Evolutionary conservation across 257 asterid genomes (phyloP).

Genomic region (Nicotiana sylvestris): DNA sequence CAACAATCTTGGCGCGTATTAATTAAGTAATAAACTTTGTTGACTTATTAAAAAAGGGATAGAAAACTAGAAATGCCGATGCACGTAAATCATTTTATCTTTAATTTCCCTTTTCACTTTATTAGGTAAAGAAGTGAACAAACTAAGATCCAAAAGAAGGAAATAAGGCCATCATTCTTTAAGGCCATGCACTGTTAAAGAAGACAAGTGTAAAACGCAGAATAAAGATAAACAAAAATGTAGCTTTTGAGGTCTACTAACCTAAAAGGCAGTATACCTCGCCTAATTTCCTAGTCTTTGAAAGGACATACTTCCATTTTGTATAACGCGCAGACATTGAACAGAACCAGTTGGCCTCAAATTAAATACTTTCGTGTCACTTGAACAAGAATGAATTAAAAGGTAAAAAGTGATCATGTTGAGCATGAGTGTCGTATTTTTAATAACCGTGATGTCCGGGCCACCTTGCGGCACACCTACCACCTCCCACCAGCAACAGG

Average conservation of each 20-base stretch:
- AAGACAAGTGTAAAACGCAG: too few relatives aligned
- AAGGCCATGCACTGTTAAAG: too few relatives aligned
- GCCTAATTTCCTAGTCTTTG: neutral
- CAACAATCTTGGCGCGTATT: neutral
- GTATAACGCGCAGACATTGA: neutral
- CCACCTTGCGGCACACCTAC: too few relatives aligned
- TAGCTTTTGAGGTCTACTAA: neutral
- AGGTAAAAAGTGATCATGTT: neutral
- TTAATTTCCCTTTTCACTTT: neutral
- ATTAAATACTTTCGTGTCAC: neutral
- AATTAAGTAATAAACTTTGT: neutral
- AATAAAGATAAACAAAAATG: neutral
- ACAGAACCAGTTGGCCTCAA: slow-evolving; percentile 1
- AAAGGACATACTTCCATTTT: neutral
- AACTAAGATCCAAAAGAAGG: slow-evolving; percentile 1
- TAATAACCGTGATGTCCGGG: too few relatives aligned
- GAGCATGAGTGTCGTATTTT: neutral
- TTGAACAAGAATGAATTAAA: neutral
- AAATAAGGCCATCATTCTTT: too few relatives aligned
- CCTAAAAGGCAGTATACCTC: neutral
- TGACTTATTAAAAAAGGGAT: neutral
- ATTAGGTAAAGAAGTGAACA: neutral
- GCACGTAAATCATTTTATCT: neutral
- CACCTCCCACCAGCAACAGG: too few relatives aligned
- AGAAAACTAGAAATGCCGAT: neutral